phyloP scores from a whole-genome alignment of 805 yeast genomes.

The Saccharomycopsis olivae region DNA sequence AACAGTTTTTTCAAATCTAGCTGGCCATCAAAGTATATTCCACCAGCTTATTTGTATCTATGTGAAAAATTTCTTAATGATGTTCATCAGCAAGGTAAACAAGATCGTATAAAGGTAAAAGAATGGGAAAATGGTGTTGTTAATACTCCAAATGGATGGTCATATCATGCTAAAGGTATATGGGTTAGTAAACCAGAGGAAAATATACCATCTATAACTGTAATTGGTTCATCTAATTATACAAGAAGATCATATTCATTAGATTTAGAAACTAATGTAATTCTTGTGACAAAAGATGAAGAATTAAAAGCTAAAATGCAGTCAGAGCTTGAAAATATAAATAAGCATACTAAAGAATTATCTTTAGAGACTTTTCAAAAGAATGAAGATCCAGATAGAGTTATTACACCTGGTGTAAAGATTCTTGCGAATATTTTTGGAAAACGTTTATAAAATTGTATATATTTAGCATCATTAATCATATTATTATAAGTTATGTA shows the following conservation, averaged over 20 bases:
- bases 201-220: constrained; percentile 55
- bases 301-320: constrained; percentile 46
- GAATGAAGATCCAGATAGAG: constrained; percentile 41
- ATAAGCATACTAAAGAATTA: constrained; percentile 41
- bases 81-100: constrained; percentile 3
- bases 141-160: constrained; percentile 81
- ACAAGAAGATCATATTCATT: constrained; percentile 80
- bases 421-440: constrained; percentile 57
- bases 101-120: constrained; percentile 35
- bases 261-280: constrained; percentile 83
- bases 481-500: no score
- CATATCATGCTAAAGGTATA: constrained; percentile 94
- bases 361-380: constrained; percentile 47
- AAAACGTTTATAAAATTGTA: constrained; percentile 29
- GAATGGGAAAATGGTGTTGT: constrained; percentile 90
- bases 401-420: constrained; percentile 51
- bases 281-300: constrained; percentile 61
- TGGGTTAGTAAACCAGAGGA: constrained; percentile 65
- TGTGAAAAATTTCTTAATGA: constrained; percentile 57
- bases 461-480: no score
- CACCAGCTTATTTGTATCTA: constrained; percentile 75
- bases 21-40: constrained; percentile 74
- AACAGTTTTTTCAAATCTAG: constrained; percentile 83
- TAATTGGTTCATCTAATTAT: constrained; percentile 89
- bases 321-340: constrained; percentile 52